A percentile compares a stretch with the other conserved stretches of the same genome.
Conservation (phyloP, 106 monocot genomes). For the Apostasia shenzhenica region DNA sequence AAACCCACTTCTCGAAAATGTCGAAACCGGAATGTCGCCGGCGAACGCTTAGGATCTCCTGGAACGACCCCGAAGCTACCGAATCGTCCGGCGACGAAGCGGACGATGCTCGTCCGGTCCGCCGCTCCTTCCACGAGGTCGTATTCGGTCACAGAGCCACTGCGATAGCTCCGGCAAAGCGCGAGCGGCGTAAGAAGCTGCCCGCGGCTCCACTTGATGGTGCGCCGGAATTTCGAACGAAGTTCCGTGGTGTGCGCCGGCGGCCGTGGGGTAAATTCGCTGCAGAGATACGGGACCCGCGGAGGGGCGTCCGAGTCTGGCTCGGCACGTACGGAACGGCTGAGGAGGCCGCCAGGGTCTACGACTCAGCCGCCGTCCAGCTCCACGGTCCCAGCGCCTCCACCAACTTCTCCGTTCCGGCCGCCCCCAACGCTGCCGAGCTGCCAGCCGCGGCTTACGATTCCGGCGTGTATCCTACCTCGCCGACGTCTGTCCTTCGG, state of each 20-base stretch:
- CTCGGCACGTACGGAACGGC: conserved; percentile 56
- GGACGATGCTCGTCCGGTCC: neutral
- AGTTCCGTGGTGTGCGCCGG: conserved; percentile 49
- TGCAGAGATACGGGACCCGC: conserved; percentile 55
- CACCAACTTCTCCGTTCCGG: conserved; percentile 35
- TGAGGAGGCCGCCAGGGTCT: conserved; percentile 56
- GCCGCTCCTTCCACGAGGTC: conserved; percentile 4
- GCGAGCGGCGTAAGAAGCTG: conserved; percentile 5
- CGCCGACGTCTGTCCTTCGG: conserved; percentile 51
- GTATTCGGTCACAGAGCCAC: neutral
- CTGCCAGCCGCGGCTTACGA: conserved; percentile 16
- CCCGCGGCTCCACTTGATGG: neutral
- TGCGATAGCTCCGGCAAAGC: neutral
- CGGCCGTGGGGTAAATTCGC: conserved; percentile 61
- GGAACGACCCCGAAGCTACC: conserved; percentile 51
- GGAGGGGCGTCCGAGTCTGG: conserved; percentile 39
- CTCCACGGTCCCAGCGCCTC: conserved; percentile 52
- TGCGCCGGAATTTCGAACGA: neutral
- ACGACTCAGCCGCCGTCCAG: conserved; percentile 46
- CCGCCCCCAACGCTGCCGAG: neutral
- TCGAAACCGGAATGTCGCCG: neutral
- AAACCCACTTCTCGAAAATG: neutral
- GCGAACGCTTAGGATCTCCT: conserved; percentile 21
- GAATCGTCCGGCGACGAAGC: conserved; percentile 36
- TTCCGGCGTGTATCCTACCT: conserved; percentile 31